Evolutionary conservation across 768 basidiomycete genomes (phyloP), one percentile per base, ranked within the genome.

Genomic region (Multifurca ochricompacta): DNA sequence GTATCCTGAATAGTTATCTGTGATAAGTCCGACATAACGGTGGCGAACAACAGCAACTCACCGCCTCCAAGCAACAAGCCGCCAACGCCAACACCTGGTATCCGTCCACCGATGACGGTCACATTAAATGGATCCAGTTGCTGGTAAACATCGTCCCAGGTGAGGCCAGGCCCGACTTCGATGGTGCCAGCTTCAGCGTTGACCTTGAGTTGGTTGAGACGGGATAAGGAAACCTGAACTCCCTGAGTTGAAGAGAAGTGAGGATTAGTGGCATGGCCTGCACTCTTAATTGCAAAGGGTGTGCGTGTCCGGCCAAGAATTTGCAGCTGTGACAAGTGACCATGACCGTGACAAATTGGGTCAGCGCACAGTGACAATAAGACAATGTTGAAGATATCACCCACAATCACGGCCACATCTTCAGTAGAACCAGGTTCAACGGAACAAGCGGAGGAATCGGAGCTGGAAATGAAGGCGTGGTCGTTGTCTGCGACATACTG

Each of bases 231-330:
- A 5, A 85, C 82, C 14, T 79, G 13, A n/a, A 85, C 74, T 23
- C 81, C 81, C 1, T 63, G 55, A 0, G 82, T 83, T 0, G 83
- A 84, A 0, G 80, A 80, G 55, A 82, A 82, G 2, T 75, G 75
- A 0, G 71, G 74, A 60, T 81, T 82, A 3, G 72, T 60, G 1
- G 75, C 4, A 13, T 48, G 49, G 16, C 40, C 36, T 19, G 36
- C 49, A 21, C 40, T 35, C 23, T 41, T 41, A 18, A 35, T n/a
- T n/a, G n/a, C n/a, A n/a, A n/a, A n/a, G n/a, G n/a, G n/a, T n/a
- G n/a, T n/a, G n/a, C n/a, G n/a, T 35, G 46, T 16, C 46, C 11
- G 6, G 1, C 31, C 31, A n/a, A 48, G 31, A 14, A 48, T 48
- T 14, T 31, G 18, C 13, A 48, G 9, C 46, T 48, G 31, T 19